Percentiles rank a stretch among this genome's conserved stretches.
Evolutionary conservation across 179 eudicot genomes (phyloP).

Genomic region (Nepenthes alata): DNA sequence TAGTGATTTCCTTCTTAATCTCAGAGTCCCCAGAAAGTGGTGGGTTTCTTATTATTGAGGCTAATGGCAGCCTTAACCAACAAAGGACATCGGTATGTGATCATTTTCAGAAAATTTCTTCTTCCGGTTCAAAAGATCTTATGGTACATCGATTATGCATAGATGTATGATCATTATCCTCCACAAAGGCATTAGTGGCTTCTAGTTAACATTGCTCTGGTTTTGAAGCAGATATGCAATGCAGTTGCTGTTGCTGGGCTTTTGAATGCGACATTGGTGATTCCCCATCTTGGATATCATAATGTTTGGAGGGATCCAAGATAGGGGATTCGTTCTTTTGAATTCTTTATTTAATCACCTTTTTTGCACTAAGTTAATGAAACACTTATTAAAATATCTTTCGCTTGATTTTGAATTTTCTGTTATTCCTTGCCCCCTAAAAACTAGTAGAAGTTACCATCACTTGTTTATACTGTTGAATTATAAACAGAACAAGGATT

Average conservation of each 20-base stretch:
- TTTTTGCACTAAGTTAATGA: background rate
- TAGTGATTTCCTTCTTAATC: conserved; percentile 2
- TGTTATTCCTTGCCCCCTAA: no score
- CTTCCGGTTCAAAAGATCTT: background rate
- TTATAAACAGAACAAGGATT: no score
- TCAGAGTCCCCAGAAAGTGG: conserved; percentile 21
- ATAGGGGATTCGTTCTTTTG: conserved; percentile 14
- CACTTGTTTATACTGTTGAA: no score
- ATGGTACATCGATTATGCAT: background rate
- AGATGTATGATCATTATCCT: no score
- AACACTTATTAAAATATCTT: no score
- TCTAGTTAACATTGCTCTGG: background rate
- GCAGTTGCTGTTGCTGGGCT: conserved; percentile 83
- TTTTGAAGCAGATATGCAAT: conserved; percentile 62
- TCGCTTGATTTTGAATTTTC: no score
- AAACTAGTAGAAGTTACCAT: no score
- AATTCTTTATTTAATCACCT: background rate
- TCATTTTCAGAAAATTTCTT: background rate
- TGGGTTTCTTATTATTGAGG: conserved; percentile 59
- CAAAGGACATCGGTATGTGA: conserved; percentile 68
- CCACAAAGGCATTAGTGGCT: background rate
- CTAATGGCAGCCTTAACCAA: conserved; percentile 87
- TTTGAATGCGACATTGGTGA: conserved; percentile 55
- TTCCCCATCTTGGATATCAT: conserved; percentile 65
- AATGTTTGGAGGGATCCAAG: conserved; percentile 80